Conservation (phyloP, 371 early-diverging fungal genomes). For the Actinomortierella wolfii region DNA sequence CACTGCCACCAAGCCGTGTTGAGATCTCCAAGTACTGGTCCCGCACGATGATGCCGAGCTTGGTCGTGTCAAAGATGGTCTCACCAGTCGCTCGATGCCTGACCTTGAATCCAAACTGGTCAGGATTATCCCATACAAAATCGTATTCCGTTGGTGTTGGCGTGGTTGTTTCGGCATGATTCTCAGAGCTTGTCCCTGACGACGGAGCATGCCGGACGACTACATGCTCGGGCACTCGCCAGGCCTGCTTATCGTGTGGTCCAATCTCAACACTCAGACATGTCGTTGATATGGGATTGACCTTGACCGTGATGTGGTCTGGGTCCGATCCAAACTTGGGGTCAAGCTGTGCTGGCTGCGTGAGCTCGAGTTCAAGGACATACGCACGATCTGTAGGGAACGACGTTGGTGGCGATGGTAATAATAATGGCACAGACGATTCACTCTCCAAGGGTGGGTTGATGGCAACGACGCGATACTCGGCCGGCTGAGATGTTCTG, state of each 20-base stretch:
- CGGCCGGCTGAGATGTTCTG: too few relatives aligned
- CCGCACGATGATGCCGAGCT: slow-evolving; percentile 60
- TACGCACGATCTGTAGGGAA: too few relatives aligned
- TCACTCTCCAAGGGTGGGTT: too few relatives aligned
- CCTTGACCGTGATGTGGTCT: background rate
- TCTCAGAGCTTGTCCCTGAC: too few relatives aligned
- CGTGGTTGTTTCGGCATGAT: slow-evolving; percentile 5
- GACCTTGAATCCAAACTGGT: slow-evolving; percentile 59
- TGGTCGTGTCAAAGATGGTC: slow-evolving; percentile 59
- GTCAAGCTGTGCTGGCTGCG: background rate
- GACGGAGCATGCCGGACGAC: too few relatives aligned
- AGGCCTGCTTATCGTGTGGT: slow-evolving; percentile 51
- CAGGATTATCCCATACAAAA: slow-evolving; percentile 10
- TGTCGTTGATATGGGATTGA: slow-evolving; percentile 6
- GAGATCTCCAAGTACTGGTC: slow-evolving; percentile 70
- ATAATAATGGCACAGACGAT: too few relatives aligned
- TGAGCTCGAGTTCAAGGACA: too few relatives aligned
- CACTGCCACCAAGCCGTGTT: slow-evolving; percentile 47
- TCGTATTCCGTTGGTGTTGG: slow-evolving; percentile 7
- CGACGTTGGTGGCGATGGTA: too few relatives aligned
- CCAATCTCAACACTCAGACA: slow-evolving; percentile 56
- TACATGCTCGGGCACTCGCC: slow-evolving; percentile 56
- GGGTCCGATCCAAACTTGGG: slow-evolving; percentile 15
- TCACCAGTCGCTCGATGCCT: slow-evolving; percentile 49
- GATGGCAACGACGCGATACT: too few relatives aligned